Base-by-base conservation (phyloP, 257 asterid genomes). In the Euphrasia confusa region DNA sequence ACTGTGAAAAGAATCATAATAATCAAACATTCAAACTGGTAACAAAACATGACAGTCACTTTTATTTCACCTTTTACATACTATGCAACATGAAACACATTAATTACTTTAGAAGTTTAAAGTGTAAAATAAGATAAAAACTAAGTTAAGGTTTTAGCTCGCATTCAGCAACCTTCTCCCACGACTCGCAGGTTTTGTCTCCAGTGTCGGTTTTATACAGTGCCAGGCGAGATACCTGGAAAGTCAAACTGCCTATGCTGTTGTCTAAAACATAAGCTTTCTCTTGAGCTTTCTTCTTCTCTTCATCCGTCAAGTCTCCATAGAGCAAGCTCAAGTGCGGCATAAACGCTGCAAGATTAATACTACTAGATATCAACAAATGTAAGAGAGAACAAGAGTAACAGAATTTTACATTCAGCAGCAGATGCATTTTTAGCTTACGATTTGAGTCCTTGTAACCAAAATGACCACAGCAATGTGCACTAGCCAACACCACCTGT, bases 271-370 rank as follows among this genome's bases (percentile, higher is more conserved):
- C 68, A 58, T 72, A 71, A 68, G 87, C 95, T 72, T 78, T 93
- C 66, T 75, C 90, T 74, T 68, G 81, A 67, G 96, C 97, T 3
- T 68, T 64, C 77, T 76, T 82, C 86, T 89, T 87, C 77, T 78
- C 87, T 59, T 87, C 94, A 0, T 82, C 97, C 0, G 85, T 70
- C 55, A 85, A 67, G 39, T 89, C 96, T 7, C 81, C 96, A 35
- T 93, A 89, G 4, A 93, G 80, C 61, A 93, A 79, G 86, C 97
- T 93, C 77, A 93, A 66, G 77, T 93, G 99, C 8, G 99, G 97
- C 99, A 93, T 89, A 71, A 87, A 93, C 47, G 95, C 99, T 93
- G 84, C 73, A 73, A 54, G 40, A 47, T 12, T 18, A 45, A 13
- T 13, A 6, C 6, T 10, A 42, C 6, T 10, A 42, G 40, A 10